Evolutionary conservation across 352 stramenopile species (phyloP).

Genomic region (Phytophthora litchii): DNA sequence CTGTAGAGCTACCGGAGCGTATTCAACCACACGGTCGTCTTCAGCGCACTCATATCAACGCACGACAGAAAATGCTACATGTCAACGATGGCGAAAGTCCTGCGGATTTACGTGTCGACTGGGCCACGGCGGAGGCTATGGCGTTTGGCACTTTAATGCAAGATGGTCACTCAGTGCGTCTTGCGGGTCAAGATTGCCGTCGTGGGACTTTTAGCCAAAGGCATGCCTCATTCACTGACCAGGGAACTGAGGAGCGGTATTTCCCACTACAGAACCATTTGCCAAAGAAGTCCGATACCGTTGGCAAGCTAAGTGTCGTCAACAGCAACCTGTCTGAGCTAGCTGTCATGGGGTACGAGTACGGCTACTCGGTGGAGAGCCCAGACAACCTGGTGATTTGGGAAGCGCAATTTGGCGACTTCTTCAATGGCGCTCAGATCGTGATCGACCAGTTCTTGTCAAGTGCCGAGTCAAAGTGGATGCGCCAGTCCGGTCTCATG

Average conservation of each 20-base stretch:
- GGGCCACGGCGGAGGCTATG: conserved; percentile 88
- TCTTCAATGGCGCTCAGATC: conserved; percentile 89
- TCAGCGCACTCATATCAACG: conserved; percentile 78
- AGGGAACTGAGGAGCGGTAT: conserved; percentile 74
- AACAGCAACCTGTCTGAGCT: conserved; percentile 90
- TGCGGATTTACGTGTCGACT: conserved; percentile 75
- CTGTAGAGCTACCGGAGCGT: conserved; percentile 58
- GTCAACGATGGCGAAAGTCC: conserved; percentile 31
- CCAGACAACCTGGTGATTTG: conserved; percentile 85
- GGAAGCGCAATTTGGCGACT: conserved; percentile 93
- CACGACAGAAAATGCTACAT: conserved; percentile 75
- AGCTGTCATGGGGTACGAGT: conserved; percentile 90
- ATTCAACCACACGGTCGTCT: conserved; percentile 74
- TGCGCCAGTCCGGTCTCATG: conserved; percentile 85
- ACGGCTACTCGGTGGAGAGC: conserved; percentile 90
- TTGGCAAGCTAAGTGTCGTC: conserved; percentile 63
- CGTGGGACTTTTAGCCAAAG: conserved; percentile 90
- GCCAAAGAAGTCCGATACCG: conserved; percentile 31
- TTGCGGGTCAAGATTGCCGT: conserved; percentile 89
- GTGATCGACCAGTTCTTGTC: conserved; percentile 91
- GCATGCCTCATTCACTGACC: conserved; percentile 87
- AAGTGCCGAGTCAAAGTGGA: conserved; percentile 90
- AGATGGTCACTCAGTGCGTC: conserved; percentile 81
- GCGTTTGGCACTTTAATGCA: conserved; percentile 87
- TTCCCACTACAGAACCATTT: conserved; percentile 78